Evolutionary conservation across 176 grass and related monocot species (phyloP).

Genomic region (Neostapfia colusana): DNA sequence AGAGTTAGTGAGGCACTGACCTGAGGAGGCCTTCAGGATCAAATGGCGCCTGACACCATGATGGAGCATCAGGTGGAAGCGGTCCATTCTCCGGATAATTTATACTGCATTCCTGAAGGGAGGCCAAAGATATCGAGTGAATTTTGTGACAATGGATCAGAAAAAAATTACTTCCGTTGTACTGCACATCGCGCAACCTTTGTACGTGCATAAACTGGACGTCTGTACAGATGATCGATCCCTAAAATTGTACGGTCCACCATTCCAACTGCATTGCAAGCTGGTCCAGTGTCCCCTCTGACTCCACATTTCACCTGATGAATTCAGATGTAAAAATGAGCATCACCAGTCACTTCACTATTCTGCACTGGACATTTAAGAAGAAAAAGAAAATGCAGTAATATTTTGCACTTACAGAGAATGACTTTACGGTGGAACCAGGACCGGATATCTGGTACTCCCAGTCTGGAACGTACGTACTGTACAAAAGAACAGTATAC

Average conservation of each 20-base stretch:
- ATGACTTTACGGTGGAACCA: constrained; percentile 44
- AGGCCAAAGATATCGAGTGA: not conserved
- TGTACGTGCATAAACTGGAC: constrained; percentile 76
- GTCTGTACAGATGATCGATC: constrained; percentile 70
- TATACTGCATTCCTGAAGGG: constrained; percentile 74
- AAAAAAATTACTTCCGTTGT: not conserved
- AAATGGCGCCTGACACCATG: constrained; percentile 97
- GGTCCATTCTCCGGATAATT: constrained; percentile 63
- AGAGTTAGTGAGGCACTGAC: constrained; percentile 36
- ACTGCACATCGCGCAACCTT: constrained; percentile 48
- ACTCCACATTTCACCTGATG: constrained; percentile 75
- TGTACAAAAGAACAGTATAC: constrained; percentile 65
- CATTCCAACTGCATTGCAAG: constrained; percentile 85
- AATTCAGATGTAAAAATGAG: not conserved
- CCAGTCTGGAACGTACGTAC: constrained; percentile 73
- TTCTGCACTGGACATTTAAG: not conserved
- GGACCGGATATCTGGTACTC: constrained; percentile 50
- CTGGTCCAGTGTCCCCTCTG: constrained; percentile 72
- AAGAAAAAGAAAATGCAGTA: not conserved
- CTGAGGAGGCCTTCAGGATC: constrained; percentile 94
- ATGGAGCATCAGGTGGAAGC: constrained; percentile 64
- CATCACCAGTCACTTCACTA: not conserved
- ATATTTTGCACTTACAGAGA: constrained; percentile 49
- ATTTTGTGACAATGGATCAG: constrained; percentile 3
- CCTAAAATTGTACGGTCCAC: constrained; percentile 85